Percentiles rank a stretch among this genome's conserved stretches.
Evolutionary conservation across 768 basidiomycete genomes (phyloP).

Genomic region (Boletus huronensis): DNA sequence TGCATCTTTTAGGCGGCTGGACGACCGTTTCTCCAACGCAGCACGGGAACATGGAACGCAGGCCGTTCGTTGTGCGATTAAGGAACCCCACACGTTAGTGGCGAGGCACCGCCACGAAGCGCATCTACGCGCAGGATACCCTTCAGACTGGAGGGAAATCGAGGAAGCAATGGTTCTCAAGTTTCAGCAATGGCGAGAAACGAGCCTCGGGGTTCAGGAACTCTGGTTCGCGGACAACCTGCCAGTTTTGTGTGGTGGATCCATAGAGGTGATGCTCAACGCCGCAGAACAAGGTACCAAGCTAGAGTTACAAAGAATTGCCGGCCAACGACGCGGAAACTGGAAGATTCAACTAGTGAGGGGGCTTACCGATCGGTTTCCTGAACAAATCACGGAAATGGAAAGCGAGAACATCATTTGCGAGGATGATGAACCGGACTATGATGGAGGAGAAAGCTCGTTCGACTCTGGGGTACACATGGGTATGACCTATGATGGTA

Average conservation of each 20-base stretch:
- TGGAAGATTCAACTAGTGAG: conserved; percentile 33
- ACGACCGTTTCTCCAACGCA: conserved; percentile 32
- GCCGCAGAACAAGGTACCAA: conserved; percentile 21
- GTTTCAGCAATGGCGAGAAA: conserved; percentile 54
- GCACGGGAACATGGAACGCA: conserved; percentile 25
- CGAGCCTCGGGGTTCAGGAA: conserved; percentile 41
- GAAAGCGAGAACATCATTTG: conserved; percentile 13
- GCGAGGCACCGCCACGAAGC: conserved; percentile 48
- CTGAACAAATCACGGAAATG: conserved; percentile 4
- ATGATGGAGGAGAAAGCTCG: conserved; percentile 17
- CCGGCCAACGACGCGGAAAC: conserved; percentile 17
- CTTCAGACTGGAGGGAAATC: conserved; percentile 45
- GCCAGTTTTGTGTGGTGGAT: conserved; percentile 34
- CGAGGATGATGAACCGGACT: conserved; percentile 22
- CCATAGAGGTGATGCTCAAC: conserved; percentile 27
- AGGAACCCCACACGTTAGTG: conserved; percentile 44
- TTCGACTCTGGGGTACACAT: conserved; percentile 30
- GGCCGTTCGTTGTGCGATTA: conserved; percentile 3
- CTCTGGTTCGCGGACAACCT: conserved; percentile 46
- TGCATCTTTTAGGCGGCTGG: conserved; percentile 55
- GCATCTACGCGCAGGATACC: conserved; percentile 45
- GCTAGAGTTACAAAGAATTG: conserved; percentile 23
- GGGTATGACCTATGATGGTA: conserved; percentile 3
- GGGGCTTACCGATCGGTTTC: conserved; percentile 7
- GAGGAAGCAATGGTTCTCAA: conserved; percentile 44